A percentile compares a stretch with the other conserved stretches of the same genome.
Conservation (phyloP, 2,329 filamentous ascomycete genomes). For the Colletotrichum endophyticum region DNA sequence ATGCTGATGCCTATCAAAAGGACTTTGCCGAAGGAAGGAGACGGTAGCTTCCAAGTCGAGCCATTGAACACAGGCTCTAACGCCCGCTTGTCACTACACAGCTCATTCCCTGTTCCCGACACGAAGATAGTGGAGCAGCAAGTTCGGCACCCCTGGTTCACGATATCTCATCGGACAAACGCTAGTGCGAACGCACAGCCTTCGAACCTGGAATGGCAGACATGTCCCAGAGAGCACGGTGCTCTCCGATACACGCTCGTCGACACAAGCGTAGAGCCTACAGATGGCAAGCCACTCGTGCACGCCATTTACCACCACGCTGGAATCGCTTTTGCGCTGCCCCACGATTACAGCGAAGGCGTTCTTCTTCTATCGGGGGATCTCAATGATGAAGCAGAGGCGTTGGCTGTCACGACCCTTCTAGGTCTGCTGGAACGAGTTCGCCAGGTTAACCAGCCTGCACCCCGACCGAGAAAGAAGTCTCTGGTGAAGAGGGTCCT, state of each 20-base stretch:
- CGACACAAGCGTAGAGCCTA: neutral
- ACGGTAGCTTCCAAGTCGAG: neutral
- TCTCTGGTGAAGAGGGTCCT: neutral
- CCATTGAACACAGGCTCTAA: neutral
- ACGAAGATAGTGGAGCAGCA: neutral
- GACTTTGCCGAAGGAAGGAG: neutral
- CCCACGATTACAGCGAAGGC: slow-evolving; percentile 19
- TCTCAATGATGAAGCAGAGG: neutral
- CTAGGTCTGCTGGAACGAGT: slow-evolving; percentile 4
- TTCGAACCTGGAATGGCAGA: slow-evolving; percentile 6
- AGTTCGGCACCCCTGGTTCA: slow-evolving; percentile 7
- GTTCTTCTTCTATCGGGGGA: slow-evolving; percentile 9
- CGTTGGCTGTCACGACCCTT: neutral
- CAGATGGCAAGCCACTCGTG: neutral
- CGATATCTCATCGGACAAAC: neutral
- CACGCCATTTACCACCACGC: slow-evolving; percentile 23
- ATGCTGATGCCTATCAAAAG: neutral
- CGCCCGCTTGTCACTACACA: neutral
- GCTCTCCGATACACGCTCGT: slow-evolving; percentile 18
- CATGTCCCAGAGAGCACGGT: neutral
- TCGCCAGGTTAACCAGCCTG: slow-evolving; percentile 1
- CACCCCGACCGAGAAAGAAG: neutral
- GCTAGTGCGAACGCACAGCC: neutral
- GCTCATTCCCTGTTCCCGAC: neutral
- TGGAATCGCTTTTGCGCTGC: slow-evolving; percentile 5